Conservation (phyloP, 2,329 filamentous ascomycete species). For the Conoideocrella luteorostrata region DNA sequence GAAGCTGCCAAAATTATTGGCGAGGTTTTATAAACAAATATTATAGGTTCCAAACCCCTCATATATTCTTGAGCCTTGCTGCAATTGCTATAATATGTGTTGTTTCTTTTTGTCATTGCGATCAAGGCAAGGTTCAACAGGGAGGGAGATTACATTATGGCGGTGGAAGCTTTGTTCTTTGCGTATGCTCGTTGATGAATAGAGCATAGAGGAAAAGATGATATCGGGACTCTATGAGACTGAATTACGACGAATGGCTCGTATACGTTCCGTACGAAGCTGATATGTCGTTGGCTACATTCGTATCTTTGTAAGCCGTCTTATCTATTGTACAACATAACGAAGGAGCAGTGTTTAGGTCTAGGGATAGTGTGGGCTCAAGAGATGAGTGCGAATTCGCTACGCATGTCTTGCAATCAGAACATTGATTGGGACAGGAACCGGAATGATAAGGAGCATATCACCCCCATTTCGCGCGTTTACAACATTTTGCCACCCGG, state of each 20-base stretch:
- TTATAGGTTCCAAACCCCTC: too few relatives aligned
- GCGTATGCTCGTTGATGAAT: not conserved
- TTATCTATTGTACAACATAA: constrained; percentile 4
- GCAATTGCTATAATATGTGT: too few relatives aligned
- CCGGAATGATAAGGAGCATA: constrained; percentile 5
- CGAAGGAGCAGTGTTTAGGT: not conserved
- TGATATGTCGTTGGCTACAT: not conserved
- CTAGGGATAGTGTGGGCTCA: too few relatives aligned
- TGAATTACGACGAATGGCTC: not conserved
- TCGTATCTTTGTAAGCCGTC: constrained; percentile 2
- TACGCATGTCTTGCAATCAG: not conserved
- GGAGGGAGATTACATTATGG: not conserved
- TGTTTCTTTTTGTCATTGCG: too few relatives aligned
- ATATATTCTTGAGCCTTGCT: too few relatives aligned
- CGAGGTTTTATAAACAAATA: constrained; percentile 66
- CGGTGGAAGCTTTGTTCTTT: not conserved
- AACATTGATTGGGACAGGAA: not conserved
- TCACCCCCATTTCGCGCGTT: not conserved
- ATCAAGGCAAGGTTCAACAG: too few relatives aligned
- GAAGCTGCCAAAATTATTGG: constrained; percentile 98
- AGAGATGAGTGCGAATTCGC: too few relatives aligned
- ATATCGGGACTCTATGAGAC: not conserved
- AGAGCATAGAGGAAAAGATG: constrained; percentile 1
- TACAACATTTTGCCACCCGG: constrained; percentile 10
- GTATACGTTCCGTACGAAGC: not conserved